Evolutionary conservation across 176 grass and related monocot genomes (phyloP).

Genomic region (Eragrostis nindensis): DNA sequence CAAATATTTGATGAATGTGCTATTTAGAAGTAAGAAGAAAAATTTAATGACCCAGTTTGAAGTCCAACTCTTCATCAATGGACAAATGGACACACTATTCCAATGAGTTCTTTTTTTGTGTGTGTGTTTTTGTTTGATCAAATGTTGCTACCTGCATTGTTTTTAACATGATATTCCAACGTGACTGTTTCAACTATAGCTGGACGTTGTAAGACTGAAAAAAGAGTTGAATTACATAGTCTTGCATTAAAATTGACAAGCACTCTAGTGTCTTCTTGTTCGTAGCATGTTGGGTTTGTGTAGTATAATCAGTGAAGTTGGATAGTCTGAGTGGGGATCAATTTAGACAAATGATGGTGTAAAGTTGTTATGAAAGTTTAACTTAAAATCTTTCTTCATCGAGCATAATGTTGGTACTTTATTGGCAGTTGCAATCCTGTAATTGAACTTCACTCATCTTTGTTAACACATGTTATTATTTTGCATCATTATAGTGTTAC

Average conservation of each 20-base stretch:
- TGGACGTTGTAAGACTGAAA: background rate
- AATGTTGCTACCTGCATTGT: background rate
- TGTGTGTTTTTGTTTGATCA: background rate
- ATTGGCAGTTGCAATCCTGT: constrained; percentile 7
- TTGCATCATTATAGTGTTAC: constrained; percentile 8
- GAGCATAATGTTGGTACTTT: background rate
- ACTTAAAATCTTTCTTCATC: constrained; percentile 5
- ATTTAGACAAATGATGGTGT: background rate
- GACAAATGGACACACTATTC: background rate
- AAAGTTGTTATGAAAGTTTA: background rate
- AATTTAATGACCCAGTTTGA: background rate
- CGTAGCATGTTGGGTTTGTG: background rate
- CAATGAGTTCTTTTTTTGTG: background rate
- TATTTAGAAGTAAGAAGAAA: background rate
- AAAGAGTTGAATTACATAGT: background rate
- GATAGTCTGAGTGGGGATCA: background rate
- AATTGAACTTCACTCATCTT: background rate
- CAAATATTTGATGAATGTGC: background rate
- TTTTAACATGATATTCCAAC: background rate
- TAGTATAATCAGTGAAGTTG: constrained; percentile 11
- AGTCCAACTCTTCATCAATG: background rate
- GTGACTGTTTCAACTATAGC: constrained; percentile 27
- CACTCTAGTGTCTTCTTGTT: background rate
- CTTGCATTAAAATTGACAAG: background rate
- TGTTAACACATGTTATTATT: constrained; percentile 5